Conservation (phyloP, 768 basidiomycete genomes). For the Nidularia sp. region DNA sequence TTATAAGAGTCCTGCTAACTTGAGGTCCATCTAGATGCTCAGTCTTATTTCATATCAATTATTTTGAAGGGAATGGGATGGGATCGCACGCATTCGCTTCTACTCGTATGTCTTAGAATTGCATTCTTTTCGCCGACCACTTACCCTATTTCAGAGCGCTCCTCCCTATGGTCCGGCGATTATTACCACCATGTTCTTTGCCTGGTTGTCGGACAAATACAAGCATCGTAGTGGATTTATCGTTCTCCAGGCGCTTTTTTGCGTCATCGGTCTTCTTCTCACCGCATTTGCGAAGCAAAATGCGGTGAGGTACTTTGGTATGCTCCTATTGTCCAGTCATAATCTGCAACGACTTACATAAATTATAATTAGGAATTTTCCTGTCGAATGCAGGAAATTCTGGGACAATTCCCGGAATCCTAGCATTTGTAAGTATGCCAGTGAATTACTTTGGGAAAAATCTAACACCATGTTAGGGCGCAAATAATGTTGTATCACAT, state of each 20-base stretch:
- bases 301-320: constrained; percentile 39
- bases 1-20: too few relatives aligned
- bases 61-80: constrained; percentile 45
- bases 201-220: constrained; percentile 41
- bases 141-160: constrained; percentile 26
- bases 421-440: constrained; percentile 31
- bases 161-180: constrained; percentile 44
- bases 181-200: constrained; percentile 34
- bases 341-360: constrained; percentile 1
- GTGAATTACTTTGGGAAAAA: background rate
- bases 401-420: constrained; percentile 37
- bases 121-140: background rate
- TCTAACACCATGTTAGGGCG: constrained; percentile 15
- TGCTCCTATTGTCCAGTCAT: background rate
- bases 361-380: constrained; percentile 30
- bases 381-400: constrained; percentile 38
- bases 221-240: constrained; percentile 40
- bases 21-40: constrained; percentile 27
- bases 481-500: constrained; percentile 46
- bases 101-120: constrained; percentile 26
- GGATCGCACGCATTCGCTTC: constrained; percentile 27
- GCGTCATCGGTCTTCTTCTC: constrained; percentile 31
- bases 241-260: constrained; percentile 28
- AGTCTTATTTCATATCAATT: constrained; percentile 42
- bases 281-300: constrained; percentile 33